A percentile compares a stretch with the other conserved stretches of the same genome.
Conservation (phyloP, 129 eudicot species). For the Centaurea solstitialis region DNA sequence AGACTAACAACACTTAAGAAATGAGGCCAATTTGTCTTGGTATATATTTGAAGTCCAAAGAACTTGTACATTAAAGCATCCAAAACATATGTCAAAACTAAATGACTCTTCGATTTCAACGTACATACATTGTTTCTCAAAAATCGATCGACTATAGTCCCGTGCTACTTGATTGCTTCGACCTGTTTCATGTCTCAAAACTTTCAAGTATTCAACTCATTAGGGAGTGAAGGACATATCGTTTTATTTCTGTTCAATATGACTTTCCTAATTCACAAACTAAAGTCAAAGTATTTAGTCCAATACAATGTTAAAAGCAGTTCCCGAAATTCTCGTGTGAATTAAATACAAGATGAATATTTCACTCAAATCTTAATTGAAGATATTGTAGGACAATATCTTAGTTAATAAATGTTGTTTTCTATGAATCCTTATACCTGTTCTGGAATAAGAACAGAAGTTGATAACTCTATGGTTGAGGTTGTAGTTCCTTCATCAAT, state of each 20-base stretch:
- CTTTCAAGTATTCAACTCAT: too few relatives aligned
- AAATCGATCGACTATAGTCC: too few relatives aligned
- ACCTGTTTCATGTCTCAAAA: too few relatives aligned
- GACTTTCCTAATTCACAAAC: not conserved
- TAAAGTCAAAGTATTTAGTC: not conserved
- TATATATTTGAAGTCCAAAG: too few relatives aligned
- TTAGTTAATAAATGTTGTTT: not conserved
- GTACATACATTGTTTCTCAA: too few relatives aligned
- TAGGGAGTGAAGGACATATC: not conserved
- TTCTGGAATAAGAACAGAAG: not conserved
- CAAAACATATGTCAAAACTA: too few relatives aligned
- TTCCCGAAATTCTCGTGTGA: not conserved
- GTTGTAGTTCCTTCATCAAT: conserved; percentile 20
- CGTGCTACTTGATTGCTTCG: too few relatives aligned
- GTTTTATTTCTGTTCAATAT: not conserved
- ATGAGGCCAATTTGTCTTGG: too few relatives aligned
- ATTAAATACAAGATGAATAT: not conserved
- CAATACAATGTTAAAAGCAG: not conserved
- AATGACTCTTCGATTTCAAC: too few relatives aligned
- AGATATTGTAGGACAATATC: too few relatives aligned
- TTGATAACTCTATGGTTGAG: conserved; percentile 31
- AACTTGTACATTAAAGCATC: too few relatives aligned
- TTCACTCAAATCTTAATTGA: not conserved
- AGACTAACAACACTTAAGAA: too few relatives aligned
- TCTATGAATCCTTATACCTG: not conserved